A percentile compares a stretch with the other conserved stretches of the same genome.
Conservation (phyloP, 2,329 filamentous ascomycete genomes). For the Epichloe amarillans region DNA sequence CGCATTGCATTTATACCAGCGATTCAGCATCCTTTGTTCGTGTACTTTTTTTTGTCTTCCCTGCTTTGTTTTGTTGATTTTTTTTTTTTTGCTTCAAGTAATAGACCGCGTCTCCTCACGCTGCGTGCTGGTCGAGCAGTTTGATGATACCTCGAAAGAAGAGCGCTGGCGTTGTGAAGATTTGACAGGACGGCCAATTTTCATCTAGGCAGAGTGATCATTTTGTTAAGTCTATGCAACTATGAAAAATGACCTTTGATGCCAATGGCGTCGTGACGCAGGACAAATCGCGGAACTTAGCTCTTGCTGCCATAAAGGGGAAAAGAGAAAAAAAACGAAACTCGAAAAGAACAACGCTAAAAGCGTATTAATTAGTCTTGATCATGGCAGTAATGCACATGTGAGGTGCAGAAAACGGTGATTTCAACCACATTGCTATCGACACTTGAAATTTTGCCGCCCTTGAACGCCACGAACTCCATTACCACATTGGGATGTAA, state of each 20-base stretch:
- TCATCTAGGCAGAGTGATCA: background rate
- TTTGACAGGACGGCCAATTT: background rate
- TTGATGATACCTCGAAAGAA: background rate
- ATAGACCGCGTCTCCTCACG: background rate
- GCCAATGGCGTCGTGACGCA: background rate
- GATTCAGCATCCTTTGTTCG: constrained; percentile 7
- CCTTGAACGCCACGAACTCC: constrained; percentile 1
- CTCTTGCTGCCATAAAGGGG: background rate
- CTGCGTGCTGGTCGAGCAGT: constrained; percentile 13
- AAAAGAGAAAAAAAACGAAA: background rate
- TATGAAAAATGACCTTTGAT: constrained; percentile 2
- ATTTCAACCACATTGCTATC: background rate
- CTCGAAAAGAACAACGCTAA: background rate
- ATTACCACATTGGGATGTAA: background rate
- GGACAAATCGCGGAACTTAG: background rate
- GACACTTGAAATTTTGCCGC: background rate
- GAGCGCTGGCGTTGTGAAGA: constrained; percentile 8
- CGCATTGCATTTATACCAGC: constrained; percentile 7
- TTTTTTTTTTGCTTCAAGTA: background rate
- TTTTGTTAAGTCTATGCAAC: background rate
- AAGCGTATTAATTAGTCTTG: background rate
- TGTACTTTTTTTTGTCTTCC: background rate
- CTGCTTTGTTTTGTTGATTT: background rate
- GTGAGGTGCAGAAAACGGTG: background rate
- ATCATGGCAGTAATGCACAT: background rate